Evolutionary conservation across 495 filamentous ascomycete species (phyloP), one percentile per base, ranked within the genome.

Genomic region (Aspergillus incahuasiensis): DNA sequence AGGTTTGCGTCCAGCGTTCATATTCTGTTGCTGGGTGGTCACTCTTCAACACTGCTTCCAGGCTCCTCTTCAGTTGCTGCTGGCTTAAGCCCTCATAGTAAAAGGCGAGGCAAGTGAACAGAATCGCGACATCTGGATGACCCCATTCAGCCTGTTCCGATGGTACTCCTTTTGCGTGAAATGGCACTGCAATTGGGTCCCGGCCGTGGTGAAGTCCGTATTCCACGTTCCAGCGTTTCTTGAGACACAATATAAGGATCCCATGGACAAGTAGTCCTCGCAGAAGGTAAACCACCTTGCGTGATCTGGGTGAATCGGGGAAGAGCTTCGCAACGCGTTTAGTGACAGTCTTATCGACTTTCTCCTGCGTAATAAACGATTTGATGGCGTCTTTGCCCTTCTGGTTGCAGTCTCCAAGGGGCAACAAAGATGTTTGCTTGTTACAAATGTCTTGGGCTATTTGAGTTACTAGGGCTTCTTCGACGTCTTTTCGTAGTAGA

Each of bases 221-320:
- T 41, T 88, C 77, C 7, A 91, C 87, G n/a, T 79, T 71, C 81
- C 82, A 90, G 4, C 88, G 71, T 61, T 88, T 89, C 18, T 83
- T 75, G 0, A 90, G 67, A 0, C 68, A 74, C 44, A 87, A 83
- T 0, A 60, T 30, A 0, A 90, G 63, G 0, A 89, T 75, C 0
- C 80, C 76, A 19, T 70, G 68, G 0, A 81, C 82, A 3, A 91
- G 58, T 0, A 90, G 68, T 0, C 86, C 86, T 6, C 84, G 71
- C 0, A 89, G 64, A 0, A 89, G 68, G 7, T 86, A 68, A 0
- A 90, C 54, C 43, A 20, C 56, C 6, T 63, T 39, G 52, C 24
- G 16, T 12, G 24, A 15, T 41, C 42, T 21, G 20, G 39, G 44
- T 9, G 21, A 11, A 20, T 55, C 20, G 20, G 52, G 43, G 13